Evolutionary conservation across 2,329 filamentous ascomycete genomes (phyloP), one percentile per base, ranked within the genome.

Genomic region (Teratosphaeria pseudoeucalypti): DNA sequence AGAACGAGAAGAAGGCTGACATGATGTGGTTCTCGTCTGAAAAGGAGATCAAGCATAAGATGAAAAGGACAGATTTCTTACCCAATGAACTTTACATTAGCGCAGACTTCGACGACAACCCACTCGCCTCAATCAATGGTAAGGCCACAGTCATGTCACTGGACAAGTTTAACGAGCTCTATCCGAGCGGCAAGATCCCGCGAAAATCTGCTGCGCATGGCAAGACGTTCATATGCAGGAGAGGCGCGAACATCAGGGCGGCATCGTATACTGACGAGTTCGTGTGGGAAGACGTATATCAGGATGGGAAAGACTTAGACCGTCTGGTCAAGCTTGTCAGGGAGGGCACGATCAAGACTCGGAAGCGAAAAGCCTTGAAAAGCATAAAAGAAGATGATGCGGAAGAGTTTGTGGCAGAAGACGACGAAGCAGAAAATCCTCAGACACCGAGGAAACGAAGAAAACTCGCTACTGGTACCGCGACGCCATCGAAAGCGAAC

Each of bases 21-120:
- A 94, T 99, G 70, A 87, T 96, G 81, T 99, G 94, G 94, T 96
- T 99, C 71, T 91, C 89, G 0, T 90, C 89, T 0, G 89, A 95
- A 68, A 89, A 88, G 68, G 92, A 97, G 75, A 90, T 96, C 62
- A 84, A 87, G 32, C 94, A 89, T 67, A 88, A 86, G 70, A 82
- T 85, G 60, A 95, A 94, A 76, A 81, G 90, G 68, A 81, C 78
- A 12, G 94, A 99, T 74, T 90, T 84, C 61, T 73, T 95, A 57
- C 60, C 61, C 81, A 95, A 96, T 70, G 94, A 99, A 74, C 81
- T 96, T 14, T 99, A 97, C 70, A 86, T 97, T 58, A 95, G 91
- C 0, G 83, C 89, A 0, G 87, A 89, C 26, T 94, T 88, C 75
- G 95, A 99, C 69, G 78, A 88, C 60, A 97, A 96, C 70, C 85